Base-by-base conservation (phyloP, 192 early-diverging fungal species). In the Backusella morwellensis region DNA sequence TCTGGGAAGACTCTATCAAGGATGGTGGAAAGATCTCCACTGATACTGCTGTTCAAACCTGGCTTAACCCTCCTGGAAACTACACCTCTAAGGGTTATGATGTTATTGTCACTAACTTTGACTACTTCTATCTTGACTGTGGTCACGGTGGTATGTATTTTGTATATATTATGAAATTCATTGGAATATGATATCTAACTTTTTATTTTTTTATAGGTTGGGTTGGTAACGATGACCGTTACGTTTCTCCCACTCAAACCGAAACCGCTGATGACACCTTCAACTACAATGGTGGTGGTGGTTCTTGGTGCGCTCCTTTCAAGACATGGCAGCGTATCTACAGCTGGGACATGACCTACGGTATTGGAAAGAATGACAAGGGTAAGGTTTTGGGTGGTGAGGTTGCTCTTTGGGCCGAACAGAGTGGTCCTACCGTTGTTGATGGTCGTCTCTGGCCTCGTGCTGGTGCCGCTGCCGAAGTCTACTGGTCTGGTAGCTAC, bases 1-100 rank as follows among this genome's bases (percentile, higher is more conserved):
- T 92, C 36, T 96, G 95, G 95, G 93, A 95, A 77, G 94, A 96
- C 74, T 86, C 87, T 38, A 73, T 93, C 44, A 84, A 87, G 66
- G 83, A 85, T 74, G 77, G 73, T 11, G 72, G 66, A 8, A 42
- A 59, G 26, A 78, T 83, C 75, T 80, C 83, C 73, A 87, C 88
- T 74, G 78, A 86, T 74, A 90, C 88, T 21, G 85, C 91, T 63
- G 83, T 91, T 70, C 90, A 94, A 84, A 79, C 90, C 68, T 92
- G 93, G 91, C 88, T 88, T 73, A 47, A 21, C 7, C 88, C 91
- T 76, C 82, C 84, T 59, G 75, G 82, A 34, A 86, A 90, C 38
- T 88, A 88, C 54, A 86, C 87, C 38, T 85, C 85, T 52, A 81
- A 85, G 1, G 92, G 92, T 14, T 90, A 94, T 78, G 85, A 89